Evolutionary conservation across 352 stramenopile genomes (phyloP), one percentile per base, ranked within the genome.

Genomic region (Pythium rishiriense): DNA sequence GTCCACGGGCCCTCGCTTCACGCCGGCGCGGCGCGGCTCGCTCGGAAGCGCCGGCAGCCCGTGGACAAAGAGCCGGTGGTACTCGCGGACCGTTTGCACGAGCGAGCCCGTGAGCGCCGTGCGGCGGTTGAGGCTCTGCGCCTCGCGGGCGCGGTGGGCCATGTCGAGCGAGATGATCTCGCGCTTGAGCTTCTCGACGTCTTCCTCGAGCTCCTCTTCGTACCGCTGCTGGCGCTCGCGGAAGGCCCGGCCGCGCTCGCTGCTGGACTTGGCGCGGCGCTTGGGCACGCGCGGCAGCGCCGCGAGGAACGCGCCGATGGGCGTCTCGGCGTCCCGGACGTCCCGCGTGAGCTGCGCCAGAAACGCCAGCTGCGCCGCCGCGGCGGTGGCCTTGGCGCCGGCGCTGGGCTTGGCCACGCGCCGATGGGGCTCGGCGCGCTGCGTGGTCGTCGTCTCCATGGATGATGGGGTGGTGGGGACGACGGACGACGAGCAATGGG

Each of bases 271-370:
- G 41, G 63, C 39, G 21, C 8, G 56, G 47, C 63, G 55, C 42
- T 56, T 59, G 19, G 29, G 47, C 1, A 42, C 25, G 19, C 15
- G 29, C 19, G 64, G 64, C 21, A 70, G 35, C 41, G 41, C 41
- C 22, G 64, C 64, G 42, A 70, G 41, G 39, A 70, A 70, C 10
- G 56, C 64, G 21, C 64, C 57, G 12, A 70, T 28, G 3, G 50
- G 46, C 31, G 64, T 70, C 39, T 48, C n/a, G 5, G 24, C 8
- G 37, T 66, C 46, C 7, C 39, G 48, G 19, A 49, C 25, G 35
- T 65, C 57, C 50, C 58, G 47, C 11, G 39, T 28, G 26, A 70
- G 12, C 3, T 49, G 63, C 48, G 45, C 10, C 14, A 70, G 64
- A 35, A 47, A 70, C 4, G n/a, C 48, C 0, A 70, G 49, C 22